Conservation (phyloP, 345 rosid genomes). For the Heritiera fomes region DNA sequence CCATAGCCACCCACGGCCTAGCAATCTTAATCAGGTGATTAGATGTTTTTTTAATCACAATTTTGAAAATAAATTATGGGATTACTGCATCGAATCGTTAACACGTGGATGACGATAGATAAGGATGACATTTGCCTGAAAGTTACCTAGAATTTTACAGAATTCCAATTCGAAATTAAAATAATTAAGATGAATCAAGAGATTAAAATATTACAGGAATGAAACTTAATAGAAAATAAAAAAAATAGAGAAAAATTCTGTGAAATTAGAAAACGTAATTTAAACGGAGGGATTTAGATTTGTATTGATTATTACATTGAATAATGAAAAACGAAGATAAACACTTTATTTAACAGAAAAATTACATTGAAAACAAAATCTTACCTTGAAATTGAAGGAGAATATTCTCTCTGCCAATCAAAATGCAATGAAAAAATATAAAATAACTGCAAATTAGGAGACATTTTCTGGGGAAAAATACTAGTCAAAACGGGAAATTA, state of each 20-base stretch:
- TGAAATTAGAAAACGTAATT: neutral
- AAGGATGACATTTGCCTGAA: neutral
- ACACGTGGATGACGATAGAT: slow-evolving; percentile 2
- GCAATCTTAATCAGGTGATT: neutral
- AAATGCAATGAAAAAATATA: neutral
- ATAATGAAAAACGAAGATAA: neutral
- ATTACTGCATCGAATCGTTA: neutral
- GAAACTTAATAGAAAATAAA: neutral
- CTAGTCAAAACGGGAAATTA: neutral
- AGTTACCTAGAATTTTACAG: neutral
- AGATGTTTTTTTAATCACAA: neutral
- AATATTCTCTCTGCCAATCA: slow-evolving; percentile 17
- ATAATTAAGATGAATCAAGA: neutral
- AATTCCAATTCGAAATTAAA: neutral
- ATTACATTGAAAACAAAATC: neutral
- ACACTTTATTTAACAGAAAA: neutral
- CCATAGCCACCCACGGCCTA: neutral
- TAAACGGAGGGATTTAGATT: neutral
- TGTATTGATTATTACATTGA: neutral
- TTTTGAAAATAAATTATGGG: neutral
- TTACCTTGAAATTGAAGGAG: slow-evolving; percentile 30
- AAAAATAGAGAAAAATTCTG: neutral
- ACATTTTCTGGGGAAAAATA: slow-evolving; percentile 9
- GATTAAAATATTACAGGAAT: neutral
- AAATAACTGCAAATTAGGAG: slow-evolving; percentile 13